phyloP scores from a whole-genome alignment of 129 eudicot genomes.

The Ambrosia trifida region DNA sequence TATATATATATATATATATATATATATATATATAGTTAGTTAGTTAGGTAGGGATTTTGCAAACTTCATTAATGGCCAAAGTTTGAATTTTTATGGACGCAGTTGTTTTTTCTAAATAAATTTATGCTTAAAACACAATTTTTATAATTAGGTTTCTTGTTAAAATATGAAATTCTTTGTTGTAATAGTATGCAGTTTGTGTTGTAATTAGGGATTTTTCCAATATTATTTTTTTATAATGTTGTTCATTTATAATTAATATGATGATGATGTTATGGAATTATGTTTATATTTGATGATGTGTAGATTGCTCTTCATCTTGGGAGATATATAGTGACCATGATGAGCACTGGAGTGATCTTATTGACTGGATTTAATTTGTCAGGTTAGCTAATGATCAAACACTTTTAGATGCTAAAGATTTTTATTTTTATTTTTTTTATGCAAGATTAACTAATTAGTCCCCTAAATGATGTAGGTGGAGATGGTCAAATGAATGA shows the following conservation, averaged over 20 bases:
- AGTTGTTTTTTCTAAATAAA: background rate
- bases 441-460: conserved; percentile 20
- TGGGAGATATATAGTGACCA: conserved; percentile 88
- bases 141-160: background rate
- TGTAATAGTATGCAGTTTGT: background rate
- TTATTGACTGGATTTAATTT: conserved; percentile 70
- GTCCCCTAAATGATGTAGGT: conserved; percentile 43
- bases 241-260: no score
- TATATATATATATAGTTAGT: no score
- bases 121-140: background rate
- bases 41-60: background rate
- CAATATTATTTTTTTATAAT: background rate
- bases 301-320: conserved; percentile 67
- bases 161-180: background rate
- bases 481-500: conserved; percentile 88
- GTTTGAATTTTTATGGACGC: conserved; percentile 20
- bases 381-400: conserved; percentile 53
- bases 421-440: background rate
- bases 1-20: no score
- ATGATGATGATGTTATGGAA: background rate
- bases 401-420: background rate
- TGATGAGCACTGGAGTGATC: conserved; percentile 94
- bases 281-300: background rate
- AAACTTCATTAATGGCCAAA: conserved; percentile 2
- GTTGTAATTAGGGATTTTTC: background rate